These are phyloP conservation scores for Metschnikowia henanensis DNA, from an alignment of 805 yeast genomes.

Conservation along the genomic window DNA sequence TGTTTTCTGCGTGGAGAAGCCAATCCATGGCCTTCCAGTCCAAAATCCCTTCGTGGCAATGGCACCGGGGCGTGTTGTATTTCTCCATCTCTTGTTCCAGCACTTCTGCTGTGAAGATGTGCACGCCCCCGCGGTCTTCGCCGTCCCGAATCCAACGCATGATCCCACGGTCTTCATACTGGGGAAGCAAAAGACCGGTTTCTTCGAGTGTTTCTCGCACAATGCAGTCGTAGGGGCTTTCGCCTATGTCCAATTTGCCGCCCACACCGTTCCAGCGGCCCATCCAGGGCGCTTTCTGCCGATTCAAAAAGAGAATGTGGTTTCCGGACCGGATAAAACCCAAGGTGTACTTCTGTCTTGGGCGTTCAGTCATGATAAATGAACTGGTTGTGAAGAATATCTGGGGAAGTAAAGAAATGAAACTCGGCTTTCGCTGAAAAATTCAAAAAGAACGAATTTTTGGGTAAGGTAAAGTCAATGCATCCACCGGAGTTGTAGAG, in stretches of 20 bases:
- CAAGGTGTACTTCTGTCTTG: slow-evolving; percentile 22
- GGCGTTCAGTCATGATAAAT: slow-evolving; percentile 7
- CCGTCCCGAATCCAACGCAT: slow-evolving; percentile 34
- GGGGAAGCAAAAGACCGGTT: slow-evolving; percentile 34
- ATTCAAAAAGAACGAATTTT: too few species aligned
- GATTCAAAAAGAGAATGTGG: slow-evolving; percentile 36
- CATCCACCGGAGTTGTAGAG: too few species aligned
- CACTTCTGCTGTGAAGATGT: slow-evolving; percentile 40
- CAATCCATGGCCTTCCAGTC: slow-evolving; percentile 43
- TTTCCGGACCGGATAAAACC: slow-evolving; percentile 34
- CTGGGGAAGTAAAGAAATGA: too few species aligned
- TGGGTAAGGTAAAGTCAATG: too few species aligned
- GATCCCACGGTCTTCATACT: slow-evolving; percentile 33
- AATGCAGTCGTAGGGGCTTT: slow-evolving; percentile 40
- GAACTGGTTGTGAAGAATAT: background rate
- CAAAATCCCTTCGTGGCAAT: slow-evolving; percentile 41
- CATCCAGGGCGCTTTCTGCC: slow-evolving; percentile 47
- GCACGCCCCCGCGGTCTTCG: slow-evolving; percentile 35
- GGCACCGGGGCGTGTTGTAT: slow-evolving; percentile 30
- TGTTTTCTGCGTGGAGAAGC: slow-evolving; percentile 34
- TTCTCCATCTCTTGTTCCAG: slow-evolving; percentile 20
- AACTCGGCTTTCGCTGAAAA: too few species aligned
- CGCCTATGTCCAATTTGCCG: slow-evolving; percentile 38
- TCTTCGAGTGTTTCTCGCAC: slow-evolving; percentile 43
- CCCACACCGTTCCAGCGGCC: slow-evolving; percentile 51